Evolutionary conservation across 2,329 filamentous ascomycete genomes (phyloP), one percentile per base, ranked within the genome.

Genomic region (Penicillium decumbens): DNA sequence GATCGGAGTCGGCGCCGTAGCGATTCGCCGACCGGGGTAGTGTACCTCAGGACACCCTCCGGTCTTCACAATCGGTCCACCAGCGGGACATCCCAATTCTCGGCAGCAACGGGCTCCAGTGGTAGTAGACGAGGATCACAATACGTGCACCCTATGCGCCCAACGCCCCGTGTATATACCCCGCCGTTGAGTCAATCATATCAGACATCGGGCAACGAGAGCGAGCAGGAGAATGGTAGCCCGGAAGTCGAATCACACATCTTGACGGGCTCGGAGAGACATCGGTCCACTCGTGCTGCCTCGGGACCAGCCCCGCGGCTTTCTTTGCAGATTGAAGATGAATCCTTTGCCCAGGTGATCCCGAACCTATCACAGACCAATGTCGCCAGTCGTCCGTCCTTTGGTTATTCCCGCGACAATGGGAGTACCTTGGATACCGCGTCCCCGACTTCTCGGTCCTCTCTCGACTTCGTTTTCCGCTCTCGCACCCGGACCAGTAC

Each of bases 141-240:
- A 30, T 80, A 79, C 59, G 69, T 79, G 44, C 76, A 80, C 57
- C 74, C 78, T 1, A 77, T 82, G 72, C 76, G 78, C 45, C 79
- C 80, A 57, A 75, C 74, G 3, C 79, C 78, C 9, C 72, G 76
- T 41, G 73, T 76, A 7, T 80, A 77, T 65, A 80, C 77, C 3
- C 77, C 79, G 33, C 77, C 78, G 20, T 65, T 75, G 29, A 72
- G 73, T 39, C 72, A 73, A 43, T 78, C 78, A 1, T 73, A 75
- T 43, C 73, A 78, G 23, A 70, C 70, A 1, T 80, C 78, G 0
- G 59, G 73, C n/a, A 66, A 71, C 18, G 75, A 72, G 25, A 74
- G 66, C 43, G 64, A 73, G 18, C 66, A 71, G 15, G 72, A 72
- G 5, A 72, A 72, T 54, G 71, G 64, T 38, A 70, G 72, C 53